Conservation (phyloP, 495 filamentous ascomycete genomes). For the Viridothelium virens region DNA sequence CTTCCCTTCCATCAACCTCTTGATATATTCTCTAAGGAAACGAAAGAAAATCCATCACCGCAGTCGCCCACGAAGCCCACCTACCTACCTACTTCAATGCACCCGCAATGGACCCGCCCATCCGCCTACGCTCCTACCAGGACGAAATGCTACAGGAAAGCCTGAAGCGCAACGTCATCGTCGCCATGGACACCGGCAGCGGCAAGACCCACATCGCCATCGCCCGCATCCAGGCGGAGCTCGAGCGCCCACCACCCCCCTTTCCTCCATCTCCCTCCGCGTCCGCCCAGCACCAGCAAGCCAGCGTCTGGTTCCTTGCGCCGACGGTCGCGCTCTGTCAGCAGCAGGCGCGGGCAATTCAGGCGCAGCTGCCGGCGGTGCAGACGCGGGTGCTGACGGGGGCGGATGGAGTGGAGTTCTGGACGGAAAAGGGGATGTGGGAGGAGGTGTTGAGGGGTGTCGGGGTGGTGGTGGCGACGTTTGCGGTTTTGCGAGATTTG, state of each 20-base stretch:
- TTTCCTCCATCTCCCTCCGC: too few species aligned
- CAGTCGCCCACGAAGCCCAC: too few species aligned
- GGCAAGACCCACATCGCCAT: constrained; percentile 88
- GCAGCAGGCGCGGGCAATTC: constrained; percentile 64
- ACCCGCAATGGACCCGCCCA: background rate
- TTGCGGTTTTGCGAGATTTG: constrained; percentile 71
- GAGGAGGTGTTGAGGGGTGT: constrained; percentile 59
- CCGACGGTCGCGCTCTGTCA: constrained; percentile 66
- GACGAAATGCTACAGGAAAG: constrained; percentile 85
- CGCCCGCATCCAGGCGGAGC: constrained; percentile 64
- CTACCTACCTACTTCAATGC: too few species aligned
- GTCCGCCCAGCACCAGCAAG: too few species aligned
- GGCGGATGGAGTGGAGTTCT: constrained; percentile 60
- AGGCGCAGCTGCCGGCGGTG: constrained; percentile 52
- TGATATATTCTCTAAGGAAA: too few species aligned
- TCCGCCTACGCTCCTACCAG: constrained; percentile 66
- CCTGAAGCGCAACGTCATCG: constrained; percentile 70
- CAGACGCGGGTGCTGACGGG: constrained; percentile 60
- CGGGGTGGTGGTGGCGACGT: constrained; percentile 69
- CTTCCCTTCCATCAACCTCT: too few species aligned
- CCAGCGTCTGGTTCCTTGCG: constrained; percentile 71
- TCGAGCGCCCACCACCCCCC: constrained; percentile 55
- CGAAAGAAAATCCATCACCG: too few species aligned
- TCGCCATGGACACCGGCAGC: constrained; percentile 87
- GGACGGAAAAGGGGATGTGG: constrained; percentile 68